Base-by-base conservation (phyloP, 2,329 filamentous ascomycete species). In the Fusarium setosum region DNA sequence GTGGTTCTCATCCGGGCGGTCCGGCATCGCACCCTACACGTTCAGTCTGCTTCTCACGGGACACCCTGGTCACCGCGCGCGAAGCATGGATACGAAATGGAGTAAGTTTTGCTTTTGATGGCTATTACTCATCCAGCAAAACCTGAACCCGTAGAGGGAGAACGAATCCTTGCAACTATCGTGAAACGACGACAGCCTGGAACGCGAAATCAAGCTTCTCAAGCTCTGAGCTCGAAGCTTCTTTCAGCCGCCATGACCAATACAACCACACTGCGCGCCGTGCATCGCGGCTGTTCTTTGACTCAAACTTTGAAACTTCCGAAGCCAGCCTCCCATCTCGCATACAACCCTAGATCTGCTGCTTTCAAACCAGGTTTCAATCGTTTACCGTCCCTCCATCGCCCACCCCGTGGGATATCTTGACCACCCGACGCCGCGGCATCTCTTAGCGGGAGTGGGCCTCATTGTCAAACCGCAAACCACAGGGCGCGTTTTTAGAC, bases 401-500 rank as follows among this genome's bases (percentile, higher is more conserved):
- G 18, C 54, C 49, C 37, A 54, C 51, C 52, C n/a, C 34, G 26
- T 57, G 53, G 56, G 52, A 65, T 61, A 67, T 55, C 53, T 62
- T 38, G 52, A 54, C 44, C 51, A 57, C 56, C 40, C 44, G 56
- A 59, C 21, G 42, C 34, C 29, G 44, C 44, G 34, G 42, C 34
- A 56, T 40, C 23, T 48, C 18, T 35, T 48, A 53, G 60, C 48
- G 63, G 29, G 53, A 61, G 68, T 59, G 65, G 64, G 49, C 31
- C 50, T 38, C 40, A 50, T 35, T 56, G 52, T 54, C 54, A 62
- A 49, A 69, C 48, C 63, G 65, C 59, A 71, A 68, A 68, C 64
- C 51, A 55, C 64, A 62, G 66, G 42, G 52, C 64, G 50, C 50
- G 48, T 47, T 52, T 53, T 54, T 65, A 72, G 70, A 72, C 70